phyloP scores from a whole-genome alignment of 1,139 yeast genomes.

The Candida sanyaensis region DNA sequence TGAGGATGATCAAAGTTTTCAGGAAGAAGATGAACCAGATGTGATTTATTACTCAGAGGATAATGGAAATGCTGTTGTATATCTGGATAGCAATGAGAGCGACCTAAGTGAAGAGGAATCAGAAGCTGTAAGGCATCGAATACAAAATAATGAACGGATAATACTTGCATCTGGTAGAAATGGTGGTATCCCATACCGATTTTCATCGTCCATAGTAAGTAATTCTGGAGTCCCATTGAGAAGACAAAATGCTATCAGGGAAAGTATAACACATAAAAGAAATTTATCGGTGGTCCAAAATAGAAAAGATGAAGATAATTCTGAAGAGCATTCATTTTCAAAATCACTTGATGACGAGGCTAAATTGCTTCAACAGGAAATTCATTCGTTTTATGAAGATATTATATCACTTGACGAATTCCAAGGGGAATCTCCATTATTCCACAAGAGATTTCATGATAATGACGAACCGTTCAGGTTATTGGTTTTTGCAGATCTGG shows the following conservation, averaged over 20 bases:
- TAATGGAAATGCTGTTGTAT: slow-evolving; percentile 3
- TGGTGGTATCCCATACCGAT: slow-evolving; percentile 3
- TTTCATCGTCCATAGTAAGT: not conserved
- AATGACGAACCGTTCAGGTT: slow-evolving; percentile 2
- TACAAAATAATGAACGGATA: slow-evolving; percentile 24
- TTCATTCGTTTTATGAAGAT: slow-evolving; percentile 7
- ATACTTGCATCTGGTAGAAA: slow-evolving; percentile 30
- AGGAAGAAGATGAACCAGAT: slow-evolving; percentile 12
- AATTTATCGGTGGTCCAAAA: slow-evolving; percentile 1
- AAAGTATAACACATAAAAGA: slow-evolving; percentile 7
- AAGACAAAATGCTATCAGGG: slow-evolving; percentile 24
- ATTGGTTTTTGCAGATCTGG: slow-evolving; percentile 7
- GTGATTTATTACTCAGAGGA: slow-evolving; percentile 7
- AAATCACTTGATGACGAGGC: slow-evolving; percentile 14
- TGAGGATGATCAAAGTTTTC: slow-evolving; percentile 16
- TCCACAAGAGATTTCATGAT: slow-evolving; percentile 7
- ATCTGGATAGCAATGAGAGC: slow-evolving; percentile 10
- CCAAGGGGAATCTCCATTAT: slow-evolving; percentile 11
- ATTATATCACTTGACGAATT: not conserved
- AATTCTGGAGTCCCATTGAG: slow-evolving; percentile 17
- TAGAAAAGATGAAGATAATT: not conserved
- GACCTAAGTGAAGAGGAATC: slow-evolving; percentile 13
- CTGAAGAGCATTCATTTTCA: slow-evolving; percentile 1
- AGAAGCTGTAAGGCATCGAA: slow-evolving; percentile 16
- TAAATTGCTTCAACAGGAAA: slow-evolving; percentile 12